A percentile compares a stretch with the other conserved stretches of the same genome.
Evolutionary conservation across 1,284 basidiomycete species (phyloP).

Genomic region (Stereum hirsutum): DNA sequence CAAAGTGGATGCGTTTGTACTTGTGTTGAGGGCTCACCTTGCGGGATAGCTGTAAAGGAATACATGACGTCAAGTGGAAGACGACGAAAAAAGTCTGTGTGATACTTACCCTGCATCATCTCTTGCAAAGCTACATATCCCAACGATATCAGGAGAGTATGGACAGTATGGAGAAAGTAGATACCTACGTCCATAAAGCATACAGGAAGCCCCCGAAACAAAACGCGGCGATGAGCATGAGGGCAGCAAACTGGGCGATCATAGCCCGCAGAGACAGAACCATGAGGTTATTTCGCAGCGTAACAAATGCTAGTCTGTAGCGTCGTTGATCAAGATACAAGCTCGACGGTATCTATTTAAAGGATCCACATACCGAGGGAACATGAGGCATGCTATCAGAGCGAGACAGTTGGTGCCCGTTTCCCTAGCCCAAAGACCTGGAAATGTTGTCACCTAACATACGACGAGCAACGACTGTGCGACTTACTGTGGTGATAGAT

Average conservation of each 20-base stretch:
- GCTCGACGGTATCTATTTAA: background rate
- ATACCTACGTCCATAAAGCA: conserved; percentile 80
- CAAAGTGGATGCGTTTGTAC: background rate
- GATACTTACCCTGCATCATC: conserved; percentile 42
- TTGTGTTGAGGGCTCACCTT: conserved; percentile 2
- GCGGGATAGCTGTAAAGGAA: background rate
- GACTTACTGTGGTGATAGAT: conserved; percentile 48
- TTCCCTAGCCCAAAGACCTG: conserved; percentile 52
- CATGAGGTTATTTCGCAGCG: conserved; percentile 80
- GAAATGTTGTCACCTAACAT: conserved; percentile 1
- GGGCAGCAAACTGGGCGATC: conserved; percentile 66
- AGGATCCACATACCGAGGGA: conserved; percentile 52
- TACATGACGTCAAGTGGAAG: too few relatives aligned
- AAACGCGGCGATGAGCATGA: conserved; percentile 86
- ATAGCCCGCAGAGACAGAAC: conserved; percentile 73
- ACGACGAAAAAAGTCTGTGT: too few relatives aligned
- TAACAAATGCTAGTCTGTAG: conserved; percentile 75
- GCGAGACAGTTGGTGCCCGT: conserved; percentile 69
- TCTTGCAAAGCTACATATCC: conserved; percentile 41
- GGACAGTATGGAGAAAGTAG: too few relatives aligned
- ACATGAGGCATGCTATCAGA: conserved; percentile 78
- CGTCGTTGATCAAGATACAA: background rate
- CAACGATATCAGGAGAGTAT: conserved; percentile 5
- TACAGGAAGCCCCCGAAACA: conserved; percentile 89
- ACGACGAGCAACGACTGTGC: conserved; percentile 5